These are phyloP conservation scores for Colletotrichum orchidophilum DNA, from an alignment of 2,329 filamentous ascomycete genomes.

Conservation along the genomic window DNA sequence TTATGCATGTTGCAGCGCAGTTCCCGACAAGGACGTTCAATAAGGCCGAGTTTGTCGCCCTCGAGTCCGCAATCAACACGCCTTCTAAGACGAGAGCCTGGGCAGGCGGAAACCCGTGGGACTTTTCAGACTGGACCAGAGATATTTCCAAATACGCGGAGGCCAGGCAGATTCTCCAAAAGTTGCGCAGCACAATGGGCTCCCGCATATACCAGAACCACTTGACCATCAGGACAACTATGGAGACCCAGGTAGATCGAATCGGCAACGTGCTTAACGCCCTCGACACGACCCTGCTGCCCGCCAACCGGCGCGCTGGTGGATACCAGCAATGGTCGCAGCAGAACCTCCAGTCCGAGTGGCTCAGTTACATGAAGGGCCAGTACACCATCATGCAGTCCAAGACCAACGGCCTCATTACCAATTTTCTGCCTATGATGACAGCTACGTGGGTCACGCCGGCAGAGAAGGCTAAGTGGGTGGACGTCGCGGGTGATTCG, in stretches of 20 bases:
- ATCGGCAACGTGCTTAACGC: constrained; percentile 25
- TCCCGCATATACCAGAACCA: constrained; percentile 12
- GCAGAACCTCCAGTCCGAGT: constrained; percentile 2
- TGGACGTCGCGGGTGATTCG: not conserved
- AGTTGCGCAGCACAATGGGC: constrained; percentile 9
- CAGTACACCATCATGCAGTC: constrained; percentile 22
- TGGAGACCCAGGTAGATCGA: constrained; percentile 18
- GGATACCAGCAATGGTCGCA: not conserved
- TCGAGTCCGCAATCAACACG: constrained; percentile 7
- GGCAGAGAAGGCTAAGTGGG: constrained; percentile 1
- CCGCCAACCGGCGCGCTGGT: constrained; percentile 1
- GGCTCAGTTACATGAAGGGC: constrained; percentile 9
- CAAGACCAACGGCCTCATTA: constrained; percentile 13
- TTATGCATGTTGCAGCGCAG: not conserved
- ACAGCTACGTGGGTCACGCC: not conserved
- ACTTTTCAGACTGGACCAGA: not conserved
- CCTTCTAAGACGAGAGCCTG: not conserved
- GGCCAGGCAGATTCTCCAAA: not conserved
- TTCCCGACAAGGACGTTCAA: constrained; percentile 2
- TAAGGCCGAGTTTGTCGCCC: not conserved
- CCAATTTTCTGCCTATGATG: not conserved
- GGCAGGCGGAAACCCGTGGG: not conserved
- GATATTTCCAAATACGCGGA: not conserved
- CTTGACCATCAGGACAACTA: constrained; percentile 1
- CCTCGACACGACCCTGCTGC: constrained; percentile 29